Base-by-base conservation (phyloP, 805 yeast genomes). In the Lachancea sp. region DNA sequence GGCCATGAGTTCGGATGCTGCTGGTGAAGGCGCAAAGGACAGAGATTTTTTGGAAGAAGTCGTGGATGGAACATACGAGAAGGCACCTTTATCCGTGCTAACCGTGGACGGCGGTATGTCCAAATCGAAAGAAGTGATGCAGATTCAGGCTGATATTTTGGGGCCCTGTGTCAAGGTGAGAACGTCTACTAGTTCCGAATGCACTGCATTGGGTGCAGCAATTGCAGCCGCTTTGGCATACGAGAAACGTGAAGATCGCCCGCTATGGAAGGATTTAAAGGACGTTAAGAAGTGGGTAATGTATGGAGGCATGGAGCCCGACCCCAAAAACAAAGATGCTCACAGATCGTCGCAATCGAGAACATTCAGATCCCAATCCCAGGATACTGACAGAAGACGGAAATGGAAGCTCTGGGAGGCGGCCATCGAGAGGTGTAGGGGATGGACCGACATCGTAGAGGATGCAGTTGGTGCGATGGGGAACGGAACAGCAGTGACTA, bases 71-170 rank as follows among this genome's bases (percentile, higher is more conserved):
- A 56, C 65, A 12, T 61, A 65, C 49, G 73, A 68, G 52, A 72
- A 70, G 59, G 61, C 76, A 50, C 61, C 79, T 31, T 68, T 79
- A 49, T 69, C 77, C 3, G 56, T 70, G 12, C 66, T 83, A 45
- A 81, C 86, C 23, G 96, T 89, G 18, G 97, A 89, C 60, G 97
- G 97, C 41, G 97, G 97, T 50, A 83, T 89, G 92, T 83, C 95
- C 17, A 77, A 83, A 52, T 86, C 95, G 15, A 81, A 82, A 56
- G 90, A 83, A 54, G 90, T 88, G 38, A 83, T 90, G 82, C 95
- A 86, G 68, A 86, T 89, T 48, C 97, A 89, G 65, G 83, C 96
- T 6, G 94, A 89, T 60, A 80, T 89, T 46, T 70, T 87, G 50
- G 97, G 97, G 3, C 90, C 92, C 1, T 78, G 88, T 64, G 84